phyloP scores from a whole-genome alignment of 2,329 filamentous ascomycete genomes.

The Hypomyces rosellus region DNA sequence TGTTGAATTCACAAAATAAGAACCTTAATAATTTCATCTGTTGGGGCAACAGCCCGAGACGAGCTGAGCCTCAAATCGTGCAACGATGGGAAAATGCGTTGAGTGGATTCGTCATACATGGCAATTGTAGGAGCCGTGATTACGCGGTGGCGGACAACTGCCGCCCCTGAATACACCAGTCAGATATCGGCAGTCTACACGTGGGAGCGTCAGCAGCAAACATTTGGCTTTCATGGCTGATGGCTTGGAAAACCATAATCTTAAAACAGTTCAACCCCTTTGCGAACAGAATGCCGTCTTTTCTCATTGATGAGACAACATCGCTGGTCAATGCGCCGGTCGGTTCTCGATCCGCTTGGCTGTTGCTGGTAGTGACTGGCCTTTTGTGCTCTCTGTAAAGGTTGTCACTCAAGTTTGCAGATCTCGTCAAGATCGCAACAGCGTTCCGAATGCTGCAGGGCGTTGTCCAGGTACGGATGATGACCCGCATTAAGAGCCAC shows the following conservation, averaged over 20 bases:
- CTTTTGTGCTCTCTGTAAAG: too few species aligned
- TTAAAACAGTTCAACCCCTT: too few species aligned
- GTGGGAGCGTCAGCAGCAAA: neutral
- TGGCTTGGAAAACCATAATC: neutral
- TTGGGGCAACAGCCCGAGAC: too few species aligned
- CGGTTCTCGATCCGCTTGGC: too few species aligned
- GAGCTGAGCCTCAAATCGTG: neutral
- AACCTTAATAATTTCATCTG: too few species aligned
- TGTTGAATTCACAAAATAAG: neutral
- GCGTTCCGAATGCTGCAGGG: too few species aligned
- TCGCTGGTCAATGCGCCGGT: neutral
- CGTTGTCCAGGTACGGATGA: too few species aligned
- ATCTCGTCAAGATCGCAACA: too few species aligned
- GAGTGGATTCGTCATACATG: neutral
- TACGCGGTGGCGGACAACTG: neutral
- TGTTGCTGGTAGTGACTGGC: too few species aligned
- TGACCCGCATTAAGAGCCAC: too few species aligned
- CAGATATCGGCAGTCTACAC: neutral
- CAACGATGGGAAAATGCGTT: slow-evolving; percentile 5
- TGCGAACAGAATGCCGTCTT: neutral
- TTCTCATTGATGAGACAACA: neutral
- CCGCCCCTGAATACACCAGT: neutral
- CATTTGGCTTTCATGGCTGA: neutral
- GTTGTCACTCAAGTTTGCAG: too few species aligned
- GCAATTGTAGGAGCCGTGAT: neutral